Base-by-base conservation (phyloP, 2,329 filamentous ascomycete species). In the Aspergillus japonicus region DNA sequence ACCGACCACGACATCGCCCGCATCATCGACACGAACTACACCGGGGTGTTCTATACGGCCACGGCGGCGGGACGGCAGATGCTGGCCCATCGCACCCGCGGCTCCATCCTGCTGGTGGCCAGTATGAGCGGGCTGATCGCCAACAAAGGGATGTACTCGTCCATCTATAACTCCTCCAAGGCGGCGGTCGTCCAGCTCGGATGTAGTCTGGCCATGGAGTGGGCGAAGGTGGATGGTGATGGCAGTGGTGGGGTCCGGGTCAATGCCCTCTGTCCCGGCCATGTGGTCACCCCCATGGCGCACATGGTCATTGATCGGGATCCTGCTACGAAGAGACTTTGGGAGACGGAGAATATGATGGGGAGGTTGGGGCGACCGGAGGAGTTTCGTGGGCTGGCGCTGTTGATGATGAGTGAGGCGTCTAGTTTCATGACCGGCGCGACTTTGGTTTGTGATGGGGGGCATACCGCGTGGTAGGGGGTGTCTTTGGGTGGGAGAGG, bases 291-390 rank as follows among this genome's bases (percentile, higher is more conserved):
- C 0, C 86, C 89, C 23, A 96, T 96, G 92, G 90, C 94, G 1
- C 85, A 91, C 71, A 84, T 85, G 59, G 83, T 96, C 31, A 95
- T 96, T 69, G 82, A 87, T 64, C 82, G 89, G 64, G 89, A 85
- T 65, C 92, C 92, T 0, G 89, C 92, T 69, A 67, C 76, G 5
- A 68, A 69, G 29, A 71, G 71, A 8, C 70, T 71, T 5, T 81
- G 78, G 78, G 77, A 79, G 60, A 67, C 70, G 0, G 77, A 80
- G 68, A 81, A 80, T 60, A 80, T 87, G 69, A 75, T 86, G 26
- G 82, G 82, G 7, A 76, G 83, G 24, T 67, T 86, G 49, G 83
- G 83, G 6, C 77, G 75, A 6, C 82, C 83, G 0, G 83, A 86
- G 63, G 84, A 87, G 62, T 85, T 85, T 68, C 81, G 85, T 60